These are phyloP conservation scores for Colletotrichum higginsianum DNA, from an alignment of 2,329 filamentous ascomycete species.

Conservation along the genomic window DNA sequence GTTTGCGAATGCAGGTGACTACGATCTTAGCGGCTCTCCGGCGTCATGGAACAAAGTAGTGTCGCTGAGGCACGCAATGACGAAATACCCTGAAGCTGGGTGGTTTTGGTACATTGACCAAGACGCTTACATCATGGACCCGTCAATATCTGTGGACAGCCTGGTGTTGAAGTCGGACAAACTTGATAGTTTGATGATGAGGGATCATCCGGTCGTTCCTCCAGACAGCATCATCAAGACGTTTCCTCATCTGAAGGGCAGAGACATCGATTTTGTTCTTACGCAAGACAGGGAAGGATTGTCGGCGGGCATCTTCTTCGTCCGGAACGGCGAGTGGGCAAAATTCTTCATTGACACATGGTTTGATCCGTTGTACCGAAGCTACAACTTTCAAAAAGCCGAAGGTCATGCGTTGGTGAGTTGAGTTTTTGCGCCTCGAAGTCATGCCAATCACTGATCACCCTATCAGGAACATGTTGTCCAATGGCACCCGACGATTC, in stretches of 20 bases:
- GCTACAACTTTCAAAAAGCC: slow-evolving; percentile 96
- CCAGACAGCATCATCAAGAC: slow-evolving; percentile 98
- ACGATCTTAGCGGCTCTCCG: slow-evolving; percentile 75
- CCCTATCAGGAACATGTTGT: slow-evolving; percentile 81
- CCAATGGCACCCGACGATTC: slow-evolving; percentile 97
- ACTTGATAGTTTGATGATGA: slow-evolving; percentile 86
- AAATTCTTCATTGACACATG: slow-evolving; percentile 94
- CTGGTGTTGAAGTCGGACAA: slow-evolving; percentile 77
- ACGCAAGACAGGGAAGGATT: slow-evolving; percentile 89
- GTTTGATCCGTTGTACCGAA: slow-evolving; percentile 95
- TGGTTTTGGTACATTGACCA: slow-evolving; percentile 92
- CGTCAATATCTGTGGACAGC: slow-evolving; percentile 76
- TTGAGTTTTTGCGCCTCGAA: neutral
- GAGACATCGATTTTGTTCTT: slow-evolving; percentile 85
- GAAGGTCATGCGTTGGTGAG: slow-evolving; percentile 91
- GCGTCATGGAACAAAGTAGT: slow-evolving; percentile 84
- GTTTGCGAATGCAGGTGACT: slow-evolving; percentile 83
- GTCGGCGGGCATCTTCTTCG: slow-evolving; percentile 81
- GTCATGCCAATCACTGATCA: slow-evolving; percentile 1
- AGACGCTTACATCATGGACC: slow-evolving; percentile 91
- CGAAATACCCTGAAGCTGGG: slow-evolving; percentile 80
- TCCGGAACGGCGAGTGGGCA: slow-evolving; percentile 90
- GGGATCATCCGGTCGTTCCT: slow-evolving; percentile 88
- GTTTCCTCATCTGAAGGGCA: slow-evolving; percentile 83
- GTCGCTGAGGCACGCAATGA: slow-evolving; percentile 90